A percentile compares a stretch with the other conserved stretches of the same genome.
Evolutionary conservation across 164 flowering plant species (phyloP).

Genomic region (Sextonia rubra): DNA sequence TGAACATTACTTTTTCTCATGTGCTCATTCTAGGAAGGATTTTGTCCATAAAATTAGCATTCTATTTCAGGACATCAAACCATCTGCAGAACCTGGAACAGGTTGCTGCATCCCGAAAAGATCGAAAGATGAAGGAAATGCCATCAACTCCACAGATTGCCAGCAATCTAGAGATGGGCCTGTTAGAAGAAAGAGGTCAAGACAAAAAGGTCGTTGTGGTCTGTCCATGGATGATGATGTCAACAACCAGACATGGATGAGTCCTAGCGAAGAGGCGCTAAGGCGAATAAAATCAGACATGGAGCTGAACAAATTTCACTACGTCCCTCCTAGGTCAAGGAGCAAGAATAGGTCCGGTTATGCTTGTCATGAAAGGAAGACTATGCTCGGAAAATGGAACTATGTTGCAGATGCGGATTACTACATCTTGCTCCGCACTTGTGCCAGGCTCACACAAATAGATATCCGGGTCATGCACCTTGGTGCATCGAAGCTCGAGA

Average conservation of each 20-base stretch:
- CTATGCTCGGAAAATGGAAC: slow-evolving; percentile 33
- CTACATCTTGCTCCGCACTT: slow-evolving; percentile 75
- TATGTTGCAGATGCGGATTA: slow-evolving; percentile 62
- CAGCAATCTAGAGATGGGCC: slow-evolving; percentile 1
- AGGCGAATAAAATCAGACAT: slow-evolving; percentile 54
- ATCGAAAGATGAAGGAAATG: slow-evolving; percentile 15
- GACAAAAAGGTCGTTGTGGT: neutral
- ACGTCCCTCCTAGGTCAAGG: slow-evolving; percentile 60
- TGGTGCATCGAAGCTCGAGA: slow-evolving; percentile 60
- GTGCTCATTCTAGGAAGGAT: no score
- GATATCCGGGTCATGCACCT: slow-evolving; percentile 62
- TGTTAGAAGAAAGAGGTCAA: neutral
- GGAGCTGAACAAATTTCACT: slow-evolving; percentile 68
- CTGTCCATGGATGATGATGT: neutral
- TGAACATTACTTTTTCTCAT: no score
- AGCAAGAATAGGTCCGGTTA: slow-evolving; percentile 41
- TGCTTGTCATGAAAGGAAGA: slow-evolving; percentile 55
- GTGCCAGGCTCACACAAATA: slow-evolving; percentile 63
- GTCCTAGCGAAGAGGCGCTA: slow-evolving; percentile 32
- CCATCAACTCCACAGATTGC: neutral
- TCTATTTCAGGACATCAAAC: slow-evolving; percentile 19
- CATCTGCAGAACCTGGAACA: slow-evolving; percentile 11
- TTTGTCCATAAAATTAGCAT: neutral
- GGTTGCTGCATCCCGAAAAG: slow-evolving; percentile 21
- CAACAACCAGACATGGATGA: neutral